Conservation (phyloP, 2,329 filamentous ascomycete species). For the Aspergillus flavus region DNA sequence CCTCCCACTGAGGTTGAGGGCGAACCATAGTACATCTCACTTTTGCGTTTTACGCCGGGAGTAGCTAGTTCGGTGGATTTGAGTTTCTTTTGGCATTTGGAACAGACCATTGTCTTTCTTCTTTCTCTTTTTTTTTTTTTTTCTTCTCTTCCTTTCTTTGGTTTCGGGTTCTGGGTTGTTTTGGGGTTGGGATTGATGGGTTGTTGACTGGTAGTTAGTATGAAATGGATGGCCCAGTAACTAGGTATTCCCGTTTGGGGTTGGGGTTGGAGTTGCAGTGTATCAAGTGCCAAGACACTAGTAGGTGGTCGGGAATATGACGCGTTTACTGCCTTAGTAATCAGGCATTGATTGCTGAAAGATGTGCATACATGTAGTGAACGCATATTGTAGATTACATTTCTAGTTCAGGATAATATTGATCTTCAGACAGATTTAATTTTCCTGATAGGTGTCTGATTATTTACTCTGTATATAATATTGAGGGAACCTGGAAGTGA, state of each 20-base stretch:
- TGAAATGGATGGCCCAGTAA: neutral
- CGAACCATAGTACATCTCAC: constrained; percentile 67
- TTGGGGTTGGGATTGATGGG: neutral
- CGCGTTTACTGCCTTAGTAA: neutral
- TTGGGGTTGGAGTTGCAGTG: neutral
- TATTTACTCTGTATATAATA: neutral
- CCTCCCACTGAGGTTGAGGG: constrained; percentile 44
- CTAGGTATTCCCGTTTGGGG: neutral
- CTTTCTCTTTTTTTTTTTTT: neutral
- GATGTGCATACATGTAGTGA: no score
- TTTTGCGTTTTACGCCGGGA: constrained; percentile 67
- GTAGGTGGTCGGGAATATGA: neutral
- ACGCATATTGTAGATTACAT: neutral
- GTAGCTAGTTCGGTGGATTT: constrained; percentile 65
- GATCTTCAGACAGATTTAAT: neutral
- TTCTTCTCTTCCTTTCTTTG: neutral
- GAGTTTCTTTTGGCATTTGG: constrained; percentile 64
- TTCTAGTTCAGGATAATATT: neutral
- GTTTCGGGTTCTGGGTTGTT: neutral
- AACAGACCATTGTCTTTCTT: constrained; percentile 59
- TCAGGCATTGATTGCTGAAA: neutral
- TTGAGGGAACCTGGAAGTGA: neutral
- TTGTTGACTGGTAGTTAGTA: neutral
- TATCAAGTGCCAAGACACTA: neutral
- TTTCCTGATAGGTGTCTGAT: neutral